Evolutionary conservation across 2,329 filamentous ascomycete species (phyloP), one percentile per base, ranked within the genome.

Genomic region (Aspergillus sp.): DNA sequence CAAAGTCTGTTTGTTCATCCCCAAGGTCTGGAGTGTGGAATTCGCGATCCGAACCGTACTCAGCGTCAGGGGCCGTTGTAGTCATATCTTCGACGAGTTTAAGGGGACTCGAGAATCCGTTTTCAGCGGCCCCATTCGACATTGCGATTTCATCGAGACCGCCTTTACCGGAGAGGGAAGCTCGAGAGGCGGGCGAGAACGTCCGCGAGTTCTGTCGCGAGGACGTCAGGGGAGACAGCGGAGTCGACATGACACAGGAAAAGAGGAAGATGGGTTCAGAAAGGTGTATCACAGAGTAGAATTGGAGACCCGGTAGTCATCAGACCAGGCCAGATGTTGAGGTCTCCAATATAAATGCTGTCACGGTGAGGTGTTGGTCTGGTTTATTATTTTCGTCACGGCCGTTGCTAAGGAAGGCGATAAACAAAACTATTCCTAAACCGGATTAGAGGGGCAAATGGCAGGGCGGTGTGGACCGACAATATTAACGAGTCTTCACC

Each of bases 171-270:
- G 50, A 52, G 31, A 55, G 52, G 25, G 52, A 49, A 23, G 50
- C 55, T 31, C 54, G 55, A 34, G 55, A 59, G 49, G 55, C 58
- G 38, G 63, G 61, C n/a, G 67, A 72, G 29, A 63, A 62, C 45
- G 63, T 63, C 54, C 73, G 70, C 40, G 66, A 66, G 57, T 76
- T 76, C 54, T 74, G 72, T 55, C 65, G 69, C 42, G 72, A 73
- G 21, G 71, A 63, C 38, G 72, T 71, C 43, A 76, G 64, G n/a
- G 70, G 68, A 4, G 70, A 74, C 29, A 76, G 59, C 47, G 73
- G 71, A 51, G 68, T 69, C 50, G 71, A 64, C 72, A 76, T 76
- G 49, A 38, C 60, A 55, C 31, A 55, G 45, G 47, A 48, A 43
- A 50, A 17, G 17, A 23, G 14, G 23, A 36, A 31, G 7, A 19